Percentiles rank a stretch among this genome's conserved stretches.
Conservation (phyloP, 108 stramenopile genomes). For the Discostella stelligeroides region DNA sequence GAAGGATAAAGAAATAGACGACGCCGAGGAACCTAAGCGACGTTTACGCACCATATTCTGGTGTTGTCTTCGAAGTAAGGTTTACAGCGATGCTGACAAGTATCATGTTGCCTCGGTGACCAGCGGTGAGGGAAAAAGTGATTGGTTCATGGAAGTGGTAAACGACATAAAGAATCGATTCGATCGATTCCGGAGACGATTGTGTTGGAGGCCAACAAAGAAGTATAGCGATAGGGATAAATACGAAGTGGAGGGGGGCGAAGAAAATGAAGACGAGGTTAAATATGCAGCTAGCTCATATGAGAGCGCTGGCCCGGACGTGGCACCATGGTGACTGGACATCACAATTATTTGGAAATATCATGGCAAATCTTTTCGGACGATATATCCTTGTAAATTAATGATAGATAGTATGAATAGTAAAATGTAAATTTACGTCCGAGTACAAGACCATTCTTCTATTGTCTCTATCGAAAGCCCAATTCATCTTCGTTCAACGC, state of each 20-base stretch:
- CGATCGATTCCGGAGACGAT: neutral
- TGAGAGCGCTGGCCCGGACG: neutral
- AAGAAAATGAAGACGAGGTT: neutral
- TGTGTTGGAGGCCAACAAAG: neutral
- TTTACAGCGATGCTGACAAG: conserved; percentile 2
- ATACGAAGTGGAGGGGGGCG: neutral
- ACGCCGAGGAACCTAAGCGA: neutral
- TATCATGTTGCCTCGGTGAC: neutral
- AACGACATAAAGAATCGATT: too few relatives aligned
- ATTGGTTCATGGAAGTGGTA: too few relatives aligned
- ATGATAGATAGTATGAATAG: too few relatives aligned
- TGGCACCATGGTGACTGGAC: neutral
- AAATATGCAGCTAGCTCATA: conserved; percentile 2
- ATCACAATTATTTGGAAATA: too few relatives aligned
- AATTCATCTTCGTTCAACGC: conserved; percentile 34
- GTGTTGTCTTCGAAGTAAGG: neutral
- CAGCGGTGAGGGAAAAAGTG: neutral
- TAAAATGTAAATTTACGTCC: too few relatives aligned
- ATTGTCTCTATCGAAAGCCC: conserved; percentile 24
- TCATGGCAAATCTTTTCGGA: too few relatives aligned
- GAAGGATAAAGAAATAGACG: neutral
- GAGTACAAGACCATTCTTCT: neutral
- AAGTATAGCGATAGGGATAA: neutral
- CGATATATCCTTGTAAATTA: too few relatives aligned
- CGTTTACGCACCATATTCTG: neutral